phyloP scores from a whole-genome alignment of 768 basidiomycete genomes.

The Phlebiopsis flavidoalba region DNA sequence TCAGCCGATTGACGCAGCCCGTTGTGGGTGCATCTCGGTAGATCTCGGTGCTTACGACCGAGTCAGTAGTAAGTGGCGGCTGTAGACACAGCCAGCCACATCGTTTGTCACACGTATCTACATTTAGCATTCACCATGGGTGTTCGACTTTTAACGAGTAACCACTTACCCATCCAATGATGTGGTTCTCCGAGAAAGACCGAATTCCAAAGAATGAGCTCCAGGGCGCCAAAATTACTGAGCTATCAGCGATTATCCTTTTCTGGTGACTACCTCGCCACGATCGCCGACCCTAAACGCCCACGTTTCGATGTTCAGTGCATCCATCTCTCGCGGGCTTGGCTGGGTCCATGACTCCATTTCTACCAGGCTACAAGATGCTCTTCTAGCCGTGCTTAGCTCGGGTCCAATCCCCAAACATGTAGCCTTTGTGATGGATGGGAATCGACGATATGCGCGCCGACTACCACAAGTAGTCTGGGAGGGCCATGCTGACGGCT shows the following conservation, averaged over 20 bases:
- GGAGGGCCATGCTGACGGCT: conserved; percentile 85
- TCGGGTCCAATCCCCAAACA: conserved; percentile 86
- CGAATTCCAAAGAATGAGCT: no score
- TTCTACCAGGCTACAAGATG: conserved; percentile 29
- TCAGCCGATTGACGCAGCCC: no score
- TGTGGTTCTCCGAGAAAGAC: no score
- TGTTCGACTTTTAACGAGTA: no score
- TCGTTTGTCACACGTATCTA: no score
- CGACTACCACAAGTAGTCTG: conserved; percentile 54
- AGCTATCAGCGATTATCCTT: neutral
- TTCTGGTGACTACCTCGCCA: neutral
- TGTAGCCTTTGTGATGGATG: conserved; percentile 96
- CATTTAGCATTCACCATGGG: no score
- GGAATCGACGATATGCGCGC: conserved; percentile 88
- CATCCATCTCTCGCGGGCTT: neutral
- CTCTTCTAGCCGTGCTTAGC: conserved; percentile 62
- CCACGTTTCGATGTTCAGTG: neutral
- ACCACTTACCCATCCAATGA: no score
- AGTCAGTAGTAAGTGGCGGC: no score
- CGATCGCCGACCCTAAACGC: neutral
- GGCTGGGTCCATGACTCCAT: conserved; percentile 16
- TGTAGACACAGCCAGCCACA: no score
- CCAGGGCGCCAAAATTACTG: no score
- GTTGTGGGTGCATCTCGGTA: no score
- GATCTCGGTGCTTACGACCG: no score